Percentiles rank a stretch among this genome's conserved stretches.
Evolutionary conservation across 768 basidiomycete species (phyloP).

Genomic region (Phlebiopsis gigantea): DNA sequence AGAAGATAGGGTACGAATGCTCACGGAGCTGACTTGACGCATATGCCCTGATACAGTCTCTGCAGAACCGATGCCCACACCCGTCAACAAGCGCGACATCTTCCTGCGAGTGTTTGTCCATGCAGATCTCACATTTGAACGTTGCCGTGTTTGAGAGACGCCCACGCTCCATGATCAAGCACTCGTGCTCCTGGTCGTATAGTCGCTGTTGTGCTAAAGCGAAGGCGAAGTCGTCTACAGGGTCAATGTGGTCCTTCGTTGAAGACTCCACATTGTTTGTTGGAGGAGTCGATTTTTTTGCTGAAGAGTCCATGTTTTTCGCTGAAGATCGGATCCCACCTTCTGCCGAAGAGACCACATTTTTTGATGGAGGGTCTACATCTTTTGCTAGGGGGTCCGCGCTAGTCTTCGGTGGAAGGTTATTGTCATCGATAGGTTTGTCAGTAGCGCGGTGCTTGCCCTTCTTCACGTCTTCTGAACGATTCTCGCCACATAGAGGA

Average conservation of each 20-base stretch:
- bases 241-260: neutral
- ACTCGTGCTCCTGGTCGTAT: slow-evolving; percentile 38
- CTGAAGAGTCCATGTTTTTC: too few relatives aligned
- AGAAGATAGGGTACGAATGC: slow-evolving; percentile 53
- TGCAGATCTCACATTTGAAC: slow-evolving; percentile 53
- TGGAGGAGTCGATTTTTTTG: too few relatives aligned
- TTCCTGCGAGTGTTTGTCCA: slow-evolving; percentile 43
- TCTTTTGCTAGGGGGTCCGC: too few relatives aligned
- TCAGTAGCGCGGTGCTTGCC: neutral
- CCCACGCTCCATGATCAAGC: slow-evolving; percentile 29
- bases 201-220: slow-evolving; percentile 31
- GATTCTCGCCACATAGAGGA: neutral
- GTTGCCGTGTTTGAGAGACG: slow-evolving; percentile 22
- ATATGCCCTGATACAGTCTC: slow-evolving; percentile 42
- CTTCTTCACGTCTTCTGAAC: neutral
- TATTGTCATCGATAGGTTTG: neutral
- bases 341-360: too few relatives aligned
- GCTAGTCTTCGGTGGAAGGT: too few relatives aligned
- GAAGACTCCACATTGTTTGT: neutral
- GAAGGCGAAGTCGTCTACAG: slow-evolving; percentile 14
- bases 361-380: too few relatives aligned
- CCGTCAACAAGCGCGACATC: slow-evolving; percentile 34
- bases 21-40: slow-evolving; percentile 43
- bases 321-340: too few relatives aligned
- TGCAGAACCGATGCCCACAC: slow-evolving; percentile 52